These are phyloP conservation scores for Maudiozyma turicensis DNA, from an alignment of 805 yeast species.

Conservation along the genomic window DNA sequence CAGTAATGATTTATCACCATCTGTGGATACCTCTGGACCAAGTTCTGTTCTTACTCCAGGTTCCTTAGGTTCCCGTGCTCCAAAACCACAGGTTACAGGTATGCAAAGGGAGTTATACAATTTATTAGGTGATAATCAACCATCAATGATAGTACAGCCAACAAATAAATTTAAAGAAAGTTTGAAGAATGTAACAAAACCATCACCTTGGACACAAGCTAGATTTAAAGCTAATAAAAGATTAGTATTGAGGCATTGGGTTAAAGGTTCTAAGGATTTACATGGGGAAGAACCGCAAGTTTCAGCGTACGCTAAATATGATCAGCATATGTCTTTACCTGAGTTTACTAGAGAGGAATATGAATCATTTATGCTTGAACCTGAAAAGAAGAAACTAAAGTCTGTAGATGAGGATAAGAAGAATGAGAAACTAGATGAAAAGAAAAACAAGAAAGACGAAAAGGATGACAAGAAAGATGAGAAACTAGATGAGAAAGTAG, in stretches of 20 bases:
- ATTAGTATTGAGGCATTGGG: slow-evolving; percentile 68
- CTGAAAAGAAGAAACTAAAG: slow-evolving; percentile 7
- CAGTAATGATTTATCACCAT: slow-evolving; percentile 9
- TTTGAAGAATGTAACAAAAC: slow-evolving; percentile 48
- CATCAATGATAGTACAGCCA: slow-evolving; percentile 56
- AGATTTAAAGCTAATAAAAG: slow-evolving; percentile 49
- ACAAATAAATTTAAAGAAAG: slow-evolving; percentile 52
- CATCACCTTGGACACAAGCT: slow-evolving; percentile 75
- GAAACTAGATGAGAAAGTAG: slow-evolving; percentile 18
- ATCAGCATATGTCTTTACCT: slow-evolving; percentile 62
- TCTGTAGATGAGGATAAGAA: not conserved
- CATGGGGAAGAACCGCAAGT: slow-evolving; percentile 26
- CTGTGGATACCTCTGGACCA: not conserved
- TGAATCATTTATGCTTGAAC: slow-evolving; percentile 33
- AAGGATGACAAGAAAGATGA: slow-evolving; percentile 8
- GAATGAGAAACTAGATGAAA: slow-evolving; percentile 1
- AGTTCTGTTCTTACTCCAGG: slow-evolving; percentile 3
- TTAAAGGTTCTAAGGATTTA: slow-evolving; percentile 52
- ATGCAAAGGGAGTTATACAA: slow-evolving; percentile 86
- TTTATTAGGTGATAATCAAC: slow-evolving; percentile 83
- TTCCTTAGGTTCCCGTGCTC: slow-evolving; percentile 6
- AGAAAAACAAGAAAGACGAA: slow-evolving; percentile 9
- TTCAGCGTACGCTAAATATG: slow-evolving; percentile 64
- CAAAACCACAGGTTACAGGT: slow-evolving; percentile 39
- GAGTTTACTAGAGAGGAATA: slow-evolving; percentile 55